Evolutionary conservation across 257 asterid species (phyloP).

Genomic region (Agastache rugosa): DNA sequence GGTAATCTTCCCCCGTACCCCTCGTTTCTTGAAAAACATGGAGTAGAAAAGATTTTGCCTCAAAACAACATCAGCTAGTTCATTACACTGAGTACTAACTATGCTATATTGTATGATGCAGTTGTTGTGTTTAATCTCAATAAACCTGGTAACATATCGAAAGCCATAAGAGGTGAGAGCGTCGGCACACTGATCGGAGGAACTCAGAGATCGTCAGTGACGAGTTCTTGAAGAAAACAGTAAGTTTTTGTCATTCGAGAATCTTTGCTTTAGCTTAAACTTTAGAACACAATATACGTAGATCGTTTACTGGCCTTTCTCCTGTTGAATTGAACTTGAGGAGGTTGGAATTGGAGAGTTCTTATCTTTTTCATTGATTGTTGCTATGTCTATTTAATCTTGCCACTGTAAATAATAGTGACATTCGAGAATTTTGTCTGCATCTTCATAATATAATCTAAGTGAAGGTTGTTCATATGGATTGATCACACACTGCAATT

Average conservation of each 20-base stretch:
- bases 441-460: neutral
- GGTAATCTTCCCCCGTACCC: neutral
- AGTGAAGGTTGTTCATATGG: no score
- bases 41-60: neutral
- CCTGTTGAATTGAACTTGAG: conserved; percentile 4
- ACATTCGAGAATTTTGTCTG: neutral
- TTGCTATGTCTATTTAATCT: neutral
- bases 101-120: conserved; percentile 42
- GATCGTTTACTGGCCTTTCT: neutral
- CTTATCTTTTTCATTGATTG: neutral
- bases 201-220: conserved; percentile 46
- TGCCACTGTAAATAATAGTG: neutral
- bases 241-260: neutral
- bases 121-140: conserved; percentile 92
- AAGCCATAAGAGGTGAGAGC: conserved; percentile 81
- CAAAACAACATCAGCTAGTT: neutral
- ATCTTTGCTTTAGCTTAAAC: neutral
- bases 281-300: neutral
- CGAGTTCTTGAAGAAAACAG: conserved; percentile 40
- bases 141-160: conserved; percentile 77
- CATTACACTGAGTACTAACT: neutral
- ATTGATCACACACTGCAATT: no score
- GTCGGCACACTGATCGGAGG: conserved; percentile 83
- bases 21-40: neutral
- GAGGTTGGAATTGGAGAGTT: neutral